Percentiles rank a stretch among this genome's conserved stretches.
Evolutionary conservation across 2,329 filamentous ascomycete genomes (phyloP).

Genomic region (Monilinia fructicola): DNA sequence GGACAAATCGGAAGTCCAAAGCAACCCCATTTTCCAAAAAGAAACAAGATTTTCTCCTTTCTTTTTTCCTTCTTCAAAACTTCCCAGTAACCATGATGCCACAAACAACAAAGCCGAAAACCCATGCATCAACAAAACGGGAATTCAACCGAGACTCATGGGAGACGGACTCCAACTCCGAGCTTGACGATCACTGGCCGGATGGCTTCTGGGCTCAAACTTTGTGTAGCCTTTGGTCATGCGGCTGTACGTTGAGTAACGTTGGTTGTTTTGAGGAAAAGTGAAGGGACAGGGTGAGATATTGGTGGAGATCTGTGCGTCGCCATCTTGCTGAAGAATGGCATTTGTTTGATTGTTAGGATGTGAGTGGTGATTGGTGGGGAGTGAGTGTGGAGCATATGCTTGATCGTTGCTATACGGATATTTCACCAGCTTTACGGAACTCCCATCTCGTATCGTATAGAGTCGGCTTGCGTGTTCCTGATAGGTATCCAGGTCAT

Average conservation of each 20-base stretch:
- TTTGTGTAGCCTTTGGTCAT: conserved; percentile 20
- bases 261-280: not conserved
- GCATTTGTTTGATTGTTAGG: not conserved
- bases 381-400: too few species aligned
- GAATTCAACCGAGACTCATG: conserved; percentile 12
- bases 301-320: conserved; percentile 22
- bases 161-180: conserved; percentile 15
- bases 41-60: not conserved
- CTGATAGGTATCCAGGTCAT: not conserved
- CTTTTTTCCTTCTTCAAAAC: not conserved
- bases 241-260: conserved; percentile 18
- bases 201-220: not conserved
- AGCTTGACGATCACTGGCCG: conserved; percentile 5
- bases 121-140: conserved; percentile 10
- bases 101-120: conserved; percentile 1
- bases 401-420: conserved; percentile 1
- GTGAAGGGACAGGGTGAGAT: conserved; percentile 15
- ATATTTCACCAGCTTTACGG: conserved; percentile 8
- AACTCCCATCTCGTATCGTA: not conserved
- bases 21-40: not conserved
- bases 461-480: not conserved
- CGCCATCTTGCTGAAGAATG: conserved; percentile 23
- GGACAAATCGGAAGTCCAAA: conserved; percentile 1
- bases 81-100: not conserved
- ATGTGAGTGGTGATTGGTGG: not conserved